Conservation (phyloP, 192 early-diverging fungal genomes). For the Entomortierella lignicola region DNA sequence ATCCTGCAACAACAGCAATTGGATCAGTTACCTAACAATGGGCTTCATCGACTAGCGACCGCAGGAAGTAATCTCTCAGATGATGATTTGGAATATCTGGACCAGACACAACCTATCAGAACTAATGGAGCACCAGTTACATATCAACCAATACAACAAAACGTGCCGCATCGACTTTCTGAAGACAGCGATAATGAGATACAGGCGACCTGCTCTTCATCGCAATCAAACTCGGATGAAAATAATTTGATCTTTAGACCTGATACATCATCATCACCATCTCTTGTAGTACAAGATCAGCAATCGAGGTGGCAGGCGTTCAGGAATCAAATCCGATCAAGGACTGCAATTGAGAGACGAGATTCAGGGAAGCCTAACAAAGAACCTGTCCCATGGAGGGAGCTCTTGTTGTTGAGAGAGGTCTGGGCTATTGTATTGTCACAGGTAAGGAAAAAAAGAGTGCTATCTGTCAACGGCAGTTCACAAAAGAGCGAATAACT, state of each 20-base stretch:
- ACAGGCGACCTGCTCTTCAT: background rate
- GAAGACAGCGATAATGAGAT: constrained; percentile 6
- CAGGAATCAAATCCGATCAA: constrained; percentile 18
- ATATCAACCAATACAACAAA: constrained; percentile 5
- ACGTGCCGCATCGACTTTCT: background rate
- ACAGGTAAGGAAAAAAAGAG: constrained; percentile 30
- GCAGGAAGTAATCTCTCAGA: background rate
- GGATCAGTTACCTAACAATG: constrained; percentile 1
- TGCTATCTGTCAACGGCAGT: too few relatives aligned
- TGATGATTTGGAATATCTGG: background rate
- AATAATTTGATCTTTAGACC: background rate
- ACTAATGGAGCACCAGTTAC: background rate
- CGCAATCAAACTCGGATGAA: background rate
- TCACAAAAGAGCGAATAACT: too few relatives aligned
- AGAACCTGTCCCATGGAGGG: constrained; percentile 27
- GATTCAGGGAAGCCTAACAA: background rate
- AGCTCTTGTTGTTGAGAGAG: constrained; percentile 21
- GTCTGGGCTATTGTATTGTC: constrained; percentile 51
- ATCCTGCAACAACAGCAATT: constrained; percentile 35
- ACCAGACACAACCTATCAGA: constrained; percentile 6
- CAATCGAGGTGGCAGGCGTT: constrained; percentile 16
- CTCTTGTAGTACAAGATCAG: background rate
- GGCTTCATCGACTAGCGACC: too few relatives aligned
- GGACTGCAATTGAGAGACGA: background rate
- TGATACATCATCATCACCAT: background rate